Percentiles rank a stretch among this genome's conserved stretches.
Conservation (phyloP, 352 stramenopile genomes). For the Blastocystis sp. region DNA sequence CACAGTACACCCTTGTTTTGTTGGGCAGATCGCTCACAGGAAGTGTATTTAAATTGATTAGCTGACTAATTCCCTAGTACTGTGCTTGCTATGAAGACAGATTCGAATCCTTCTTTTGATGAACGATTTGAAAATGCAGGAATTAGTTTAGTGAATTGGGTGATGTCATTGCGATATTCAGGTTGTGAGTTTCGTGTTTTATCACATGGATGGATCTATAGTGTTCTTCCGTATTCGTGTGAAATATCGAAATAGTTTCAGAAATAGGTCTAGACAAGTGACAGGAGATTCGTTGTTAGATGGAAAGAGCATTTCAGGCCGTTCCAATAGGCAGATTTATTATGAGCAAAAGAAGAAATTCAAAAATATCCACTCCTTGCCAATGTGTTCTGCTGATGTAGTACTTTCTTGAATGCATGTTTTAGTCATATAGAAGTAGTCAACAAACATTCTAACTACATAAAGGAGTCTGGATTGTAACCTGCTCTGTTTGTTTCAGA, state of each 20-base stretch:
- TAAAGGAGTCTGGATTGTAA: constrained; percentile 23
- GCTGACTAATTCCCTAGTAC: background rate
- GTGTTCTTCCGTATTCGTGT: background rate
- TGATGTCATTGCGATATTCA: background rate
- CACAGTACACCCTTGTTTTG: background rate
- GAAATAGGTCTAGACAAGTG: background rate
- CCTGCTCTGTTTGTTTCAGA: background rate
- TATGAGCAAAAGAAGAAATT: background rate
- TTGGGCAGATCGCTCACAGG: background rate
- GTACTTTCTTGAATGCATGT: too few species aligned
- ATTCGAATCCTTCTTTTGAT: background rate
- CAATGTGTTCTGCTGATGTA: too few species aligned
- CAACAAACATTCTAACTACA: too few species aligned
- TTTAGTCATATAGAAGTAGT: too few species aligned
- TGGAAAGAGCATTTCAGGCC: too few species aligned
- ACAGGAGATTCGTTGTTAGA: too few species aligned
- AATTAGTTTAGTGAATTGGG: background rate
- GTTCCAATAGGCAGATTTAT: background rate
- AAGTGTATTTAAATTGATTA: background rate
- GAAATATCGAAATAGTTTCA: background rate
- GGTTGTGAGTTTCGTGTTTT: background rate
- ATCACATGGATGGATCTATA: background rate
- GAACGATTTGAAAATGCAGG: background rate
- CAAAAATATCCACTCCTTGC: background rate
- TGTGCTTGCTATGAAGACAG: background rate